A percentile compares a stretch with the other conserved stretches of the same genome.
Evolutionary conservation across 495 filamentous ascomycete species (phyloP).

Genomic region (Penicillium antarcticum): DNA sequence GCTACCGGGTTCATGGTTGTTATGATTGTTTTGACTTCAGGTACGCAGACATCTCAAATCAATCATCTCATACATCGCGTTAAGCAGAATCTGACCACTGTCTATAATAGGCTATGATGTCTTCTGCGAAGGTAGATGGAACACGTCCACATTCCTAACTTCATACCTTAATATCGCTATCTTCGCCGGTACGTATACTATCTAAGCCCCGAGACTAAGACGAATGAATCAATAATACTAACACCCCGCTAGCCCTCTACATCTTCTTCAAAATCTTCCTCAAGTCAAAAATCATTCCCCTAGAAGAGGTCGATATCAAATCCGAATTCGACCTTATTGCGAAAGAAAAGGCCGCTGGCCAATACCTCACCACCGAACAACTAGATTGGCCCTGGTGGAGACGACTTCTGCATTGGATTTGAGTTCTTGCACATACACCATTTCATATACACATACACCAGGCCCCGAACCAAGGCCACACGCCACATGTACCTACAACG

Average conservation of each 20-base stretch:
- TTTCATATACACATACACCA: too few species aligned
- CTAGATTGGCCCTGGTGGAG: slow-evolving; percentile 2
- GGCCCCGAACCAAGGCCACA: too few species aligned
- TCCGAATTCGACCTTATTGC: neutral
- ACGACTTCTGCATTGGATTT: neutral
- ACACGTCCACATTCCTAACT: slow-evolving; percentile 4
- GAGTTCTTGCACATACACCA: neutral
- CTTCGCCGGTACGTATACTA: slow-evolving; percentile 2
- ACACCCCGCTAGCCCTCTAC: neutral
- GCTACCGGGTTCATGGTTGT: slow-evolving; percentile 1
- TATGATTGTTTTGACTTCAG: slow-evolving; percentile 5
- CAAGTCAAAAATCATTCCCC: slow-evolving; percentile 4
- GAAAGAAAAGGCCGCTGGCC: neutral
- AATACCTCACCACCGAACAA: neutral
- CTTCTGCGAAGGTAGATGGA: slow-evolving; percentile 4
- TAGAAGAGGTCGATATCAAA: slow-evolving; percentile 2
- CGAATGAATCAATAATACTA: neutral
- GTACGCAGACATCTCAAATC: neutral
- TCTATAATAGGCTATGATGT: slow-evolving; percentile 1
- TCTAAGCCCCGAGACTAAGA: neutral
- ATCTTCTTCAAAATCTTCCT: slow-evolving; percentile 9
- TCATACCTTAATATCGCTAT: slow-evolving; percentile 10
- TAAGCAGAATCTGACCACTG: neutral
- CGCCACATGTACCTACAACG: neutral
- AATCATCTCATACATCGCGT: too few species aligned